These are phyloP conservation scores for Cercospora zeina DNA, from an alignment of 2,329 filamentous ascomycete species.

Conservation along the genomic window DNA sequence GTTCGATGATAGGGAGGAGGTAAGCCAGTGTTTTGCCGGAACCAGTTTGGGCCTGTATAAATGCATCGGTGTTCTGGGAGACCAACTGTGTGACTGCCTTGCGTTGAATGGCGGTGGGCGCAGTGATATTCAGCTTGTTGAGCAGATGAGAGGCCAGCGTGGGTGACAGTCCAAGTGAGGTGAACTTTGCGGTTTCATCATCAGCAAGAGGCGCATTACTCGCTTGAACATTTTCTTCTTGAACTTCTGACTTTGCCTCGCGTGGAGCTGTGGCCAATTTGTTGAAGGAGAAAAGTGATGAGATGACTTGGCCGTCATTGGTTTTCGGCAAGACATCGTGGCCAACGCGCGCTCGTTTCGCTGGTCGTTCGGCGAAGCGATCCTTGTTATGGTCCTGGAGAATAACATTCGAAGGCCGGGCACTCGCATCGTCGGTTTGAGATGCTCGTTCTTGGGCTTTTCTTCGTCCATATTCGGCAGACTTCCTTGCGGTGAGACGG, in stretches of 20 bases:
- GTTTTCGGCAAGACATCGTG: constrained; percentile 25
- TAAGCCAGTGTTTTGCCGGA: constrained; percentile 98
- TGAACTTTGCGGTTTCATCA: constrained; percentile 82
- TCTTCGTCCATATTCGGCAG: constrained; percentile 56
- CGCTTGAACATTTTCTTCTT: constrained; percentile 58
- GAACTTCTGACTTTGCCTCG: constrained; percentile 40
- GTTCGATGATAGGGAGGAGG: constrained; percentile 84
- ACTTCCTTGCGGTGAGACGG: constrained; percentile 75
- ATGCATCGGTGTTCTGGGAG: constrained; percentile 81
- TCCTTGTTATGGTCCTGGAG: not conserved
- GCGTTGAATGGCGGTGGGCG: constrained; percentile 92
- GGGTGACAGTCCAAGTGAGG: constrained; percentile 76
- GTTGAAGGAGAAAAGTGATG: constrained; percentile 89
- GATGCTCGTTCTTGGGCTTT: constrained; percentile 38
- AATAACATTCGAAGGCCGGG: not conserved
- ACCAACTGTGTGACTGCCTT: constrained; percentile 80
- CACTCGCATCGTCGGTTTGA: not conserved
- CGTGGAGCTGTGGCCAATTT: constrained; percentile 66
- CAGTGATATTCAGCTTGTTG: constrained; percentile 82
- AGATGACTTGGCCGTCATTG: constrained; percentile 61
- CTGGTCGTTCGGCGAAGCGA: constrained; percentile 18
- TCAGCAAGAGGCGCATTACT: constrained; percentile 82
- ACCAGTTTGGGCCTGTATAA: constrained; percentile 94
- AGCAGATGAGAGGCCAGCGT: constrained; percentile 79
- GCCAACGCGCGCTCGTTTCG: constrained; percentile 28